These are phyloP conservation scores for Pleurotus cornucopiae DNA, from an alignment of 768 basidiomycete species.

Conservation along the genomic window DNA sequence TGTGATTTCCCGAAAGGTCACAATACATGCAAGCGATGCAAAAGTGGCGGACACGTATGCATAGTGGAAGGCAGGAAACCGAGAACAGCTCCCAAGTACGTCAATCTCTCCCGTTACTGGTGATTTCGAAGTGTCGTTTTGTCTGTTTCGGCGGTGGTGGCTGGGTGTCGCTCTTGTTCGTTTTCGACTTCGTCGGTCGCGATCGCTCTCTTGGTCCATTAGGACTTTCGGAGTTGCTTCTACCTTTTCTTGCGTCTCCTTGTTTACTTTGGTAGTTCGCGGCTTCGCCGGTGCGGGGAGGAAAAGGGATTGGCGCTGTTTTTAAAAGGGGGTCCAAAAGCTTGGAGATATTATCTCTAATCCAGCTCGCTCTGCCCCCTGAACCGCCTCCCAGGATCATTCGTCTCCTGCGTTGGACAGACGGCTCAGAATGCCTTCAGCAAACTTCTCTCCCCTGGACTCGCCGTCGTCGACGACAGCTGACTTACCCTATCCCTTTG, in stretches of 20 bases:
- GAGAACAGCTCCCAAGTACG: conserved; percentile 78
- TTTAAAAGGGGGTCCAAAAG: background rate
- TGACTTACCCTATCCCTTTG: conserved; percentile 33
- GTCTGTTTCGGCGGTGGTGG: background rate
- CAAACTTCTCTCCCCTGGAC: conserved; percentile 21
- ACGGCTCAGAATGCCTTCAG: conserved; percentile 11
- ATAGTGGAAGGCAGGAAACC: conserved; percentile 83
- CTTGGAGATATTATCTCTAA: conserved; percentile 5
- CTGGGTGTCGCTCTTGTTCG: conserved; percentile 3
- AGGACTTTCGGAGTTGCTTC: conserved; percentile 1
- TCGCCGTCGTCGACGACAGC: conserved; percentile 28
- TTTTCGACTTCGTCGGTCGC: conserved; percentile 10
- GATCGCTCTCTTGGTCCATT: background rate
- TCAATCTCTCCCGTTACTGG: conserved; percentile 21
- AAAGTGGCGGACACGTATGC: conserved; percentile 66
- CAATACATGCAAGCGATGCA: conserved; percentile 78
- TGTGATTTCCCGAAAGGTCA: conserved; percentile 74
- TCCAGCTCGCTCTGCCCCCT: conserved; percentile 16
- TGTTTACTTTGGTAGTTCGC: conserved; percentile 2
- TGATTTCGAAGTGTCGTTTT: conserved; percentile 5
- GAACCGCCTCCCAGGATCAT: conserved; percentile 14
- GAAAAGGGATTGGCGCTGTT: background rate
- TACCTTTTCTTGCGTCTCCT: background rate
- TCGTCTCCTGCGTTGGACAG: conserved; percentile 2
- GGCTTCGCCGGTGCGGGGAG: background rate